Evolutionary conservation across 257 asterid genomes (phyloP).

Genomic region (Capsicum baccatum): DNA sequence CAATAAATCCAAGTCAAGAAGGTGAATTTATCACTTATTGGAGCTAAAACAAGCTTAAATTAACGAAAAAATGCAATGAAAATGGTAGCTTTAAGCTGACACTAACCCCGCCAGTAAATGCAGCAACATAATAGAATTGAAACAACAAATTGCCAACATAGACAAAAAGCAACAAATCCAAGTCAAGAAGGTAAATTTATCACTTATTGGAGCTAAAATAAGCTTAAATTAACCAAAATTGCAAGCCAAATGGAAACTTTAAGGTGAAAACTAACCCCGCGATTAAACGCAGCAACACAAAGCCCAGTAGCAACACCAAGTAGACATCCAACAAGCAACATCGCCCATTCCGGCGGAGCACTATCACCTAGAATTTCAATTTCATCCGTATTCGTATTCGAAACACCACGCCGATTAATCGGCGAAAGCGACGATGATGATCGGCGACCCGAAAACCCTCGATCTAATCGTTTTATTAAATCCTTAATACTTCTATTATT

Average conservation of each 20-base stretch:
- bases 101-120: conserved; percentile 94
- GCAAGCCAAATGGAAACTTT: neutral
- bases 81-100: neutral
- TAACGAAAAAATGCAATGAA: neutral
- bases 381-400: conserved; percentile 42
- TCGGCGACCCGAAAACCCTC: conserved; percentile 37
- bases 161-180: neutral
- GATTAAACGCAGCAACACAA: conserved; percentile 89
- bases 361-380: conserved; percentile 72
- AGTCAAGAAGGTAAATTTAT: neutral
- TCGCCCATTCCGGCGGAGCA: conserved; percentile 99
- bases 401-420: conserved; percentile 46
- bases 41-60: neutral
- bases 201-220: neutral
- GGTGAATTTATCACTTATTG: neutral
- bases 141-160: neutral
- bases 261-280: conserved; percentile 73
- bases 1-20: neutral
- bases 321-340: conserved; percentile 87
- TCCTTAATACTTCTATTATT: conserved; percentile 49
- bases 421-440: conserved; percentile 42
- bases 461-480: conserved; percentile 49
- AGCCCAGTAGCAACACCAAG: conserved; percentile 97
- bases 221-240: neutral
- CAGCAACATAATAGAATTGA: conserved; percentile 60